Percentiles rank a stretch among this genome's conserved stretches.
These are phyloP conservation scores for Beta lomatogona DNA, from an alignment of 179 eudicot species.

Conservation along the genomic window DNA sequence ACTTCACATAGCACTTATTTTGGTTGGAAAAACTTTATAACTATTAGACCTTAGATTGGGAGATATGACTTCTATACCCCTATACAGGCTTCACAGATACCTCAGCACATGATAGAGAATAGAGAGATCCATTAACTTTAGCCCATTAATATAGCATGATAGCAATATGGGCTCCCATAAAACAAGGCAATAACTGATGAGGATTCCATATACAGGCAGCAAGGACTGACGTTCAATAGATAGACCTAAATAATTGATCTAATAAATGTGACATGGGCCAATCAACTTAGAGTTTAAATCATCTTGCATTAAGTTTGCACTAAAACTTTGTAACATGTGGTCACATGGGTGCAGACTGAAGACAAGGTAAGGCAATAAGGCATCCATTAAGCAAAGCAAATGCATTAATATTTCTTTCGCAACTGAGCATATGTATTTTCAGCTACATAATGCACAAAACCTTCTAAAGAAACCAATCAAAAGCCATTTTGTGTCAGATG, in stretches of 20 bases:
- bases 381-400: constrained; percentile 16
- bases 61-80: constrained; percentile 1
- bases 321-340: constrained; percentile 26
- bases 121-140: constrained; percentile 22
- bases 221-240: constrained; percentile 10
- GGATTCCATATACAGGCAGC: constrained; percentile 6
- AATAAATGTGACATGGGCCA: constrained; percentile 30
- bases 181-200: constrained; percentile 2
- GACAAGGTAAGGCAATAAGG: constrained; percentile 24
- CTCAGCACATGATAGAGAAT: no score
- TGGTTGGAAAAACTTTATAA: neutral
- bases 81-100: neutral
- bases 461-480: neutral
- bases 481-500: neutral
- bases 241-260: constrained; percentile 23
- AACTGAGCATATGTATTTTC: neutral
- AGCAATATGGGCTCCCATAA: neutral
- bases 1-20: neutral
- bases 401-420: neutral
- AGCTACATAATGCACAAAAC: neutral
- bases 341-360: constrained; percentile 26
- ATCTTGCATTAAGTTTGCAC: constrained; percentile 13
- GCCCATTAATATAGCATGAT: neutral
- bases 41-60: neutral
- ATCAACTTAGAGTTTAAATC: constrained; percentile 2